Evolutionary conservation across 73 alveolate genomes (phyloP).

Genomic region (Loxodes magnus): DNA sequence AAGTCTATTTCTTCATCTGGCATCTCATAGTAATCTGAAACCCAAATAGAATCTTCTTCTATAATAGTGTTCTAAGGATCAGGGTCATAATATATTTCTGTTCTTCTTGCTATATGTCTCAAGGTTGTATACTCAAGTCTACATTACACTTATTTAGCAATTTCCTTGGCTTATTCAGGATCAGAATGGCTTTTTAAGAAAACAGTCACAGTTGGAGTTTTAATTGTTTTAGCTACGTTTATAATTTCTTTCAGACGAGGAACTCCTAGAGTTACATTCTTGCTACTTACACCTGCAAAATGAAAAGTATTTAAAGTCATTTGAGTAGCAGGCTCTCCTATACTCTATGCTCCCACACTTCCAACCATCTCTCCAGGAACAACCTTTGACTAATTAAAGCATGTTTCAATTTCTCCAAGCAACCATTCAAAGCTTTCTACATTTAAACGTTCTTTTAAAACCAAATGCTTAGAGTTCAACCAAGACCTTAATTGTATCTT

Average conservation of each 20-base stretch:
- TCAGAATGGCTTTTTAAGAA: constrained; percentile 64
- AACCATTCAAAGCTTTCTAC: constrained; percentile 82
- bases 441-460: constrained; percentile 67
- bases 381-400: constrained; percentile 58
- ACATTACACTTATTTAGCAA: constrained; percentile 48
- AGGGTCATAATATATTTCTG: constrained; percentile 92
- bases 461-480: constrained; percentile 33
- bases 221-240: constrained; percentile 87
- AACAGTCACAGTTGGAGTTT: constrained; percentile 89
- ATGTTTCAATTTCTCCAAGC: constrained; percentile 78
- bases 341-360: constrained; percentile 86
- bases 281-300: constrained; percentile 97
- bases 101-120: constrained; percentile 62
- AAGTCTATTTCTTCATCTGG: constrained; percentile 41
- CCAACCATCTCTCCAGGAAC: constrained; percentile 98
- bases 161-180: constrained; percentile 33
- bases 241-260: constrained; percentile 96
- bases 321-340: constrained; percentile 99
- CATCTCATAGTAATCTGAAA: constrained; percentile 56
- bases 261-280: constrained; percentile 97
- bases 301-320: constrained; percentile 98
- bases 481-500: constrained; percentile 66
- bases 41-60: constrained; percentile 60
- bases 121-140: constrained; percentile 85
- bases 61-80: constrained; percentile 80